Percentiles rank a stretch among this genome's conserved stretches.
These are phyloP conservation scores for Russula griseocarnosa DNA, from an alignment of 768 basidiomycete genomes.

Conservation along the genomic window DNA sequence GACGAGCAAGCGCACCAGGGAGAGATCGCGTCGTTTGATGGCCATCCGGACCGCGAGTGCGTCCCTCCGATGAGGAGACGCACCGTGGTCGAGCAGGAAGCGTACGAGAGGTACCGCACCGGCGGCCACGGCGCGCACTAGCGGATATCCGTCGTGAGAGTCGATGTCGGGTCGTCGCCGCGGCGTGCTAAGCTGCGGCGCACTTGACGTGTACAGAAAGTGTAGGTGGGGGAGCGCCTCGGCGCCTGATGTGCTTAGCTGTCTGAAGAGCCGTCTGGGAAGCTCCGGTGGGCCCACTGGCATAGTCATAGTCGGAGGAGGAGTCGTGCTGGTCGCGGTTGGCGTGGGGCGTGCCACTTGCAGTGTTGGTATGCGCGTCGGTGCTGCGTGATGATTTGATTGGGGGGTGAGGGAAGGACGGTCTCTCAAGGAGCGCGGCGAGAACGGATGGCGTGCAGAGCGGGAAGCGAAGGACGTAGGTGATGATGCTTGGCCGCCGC, in stretches of 20 bases:
- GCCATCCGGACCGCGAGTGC: conserved; percentile 71
- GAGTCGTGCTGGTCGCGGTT: background rate
- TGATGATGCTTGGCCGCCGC: conserved; percentile 31
- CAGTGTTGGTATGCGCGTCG: background rate
- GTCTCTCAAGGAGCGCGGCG: conserved; percentile 43
- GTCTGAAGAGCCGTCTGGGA: conserved; percentile 58
- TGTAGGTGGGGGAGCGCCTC: conserved; percentile 62
- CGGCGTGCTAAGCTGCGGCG: conserved; percentile 33
- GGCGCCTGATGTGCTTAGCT: conserved; percentile 44
- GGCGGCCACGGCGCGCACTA: conserved; percentile 72
- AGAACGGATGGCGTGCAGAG: conserved; percentile 41
- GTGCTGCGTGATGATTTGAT: background rate
- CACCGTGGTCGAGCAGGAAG: conserved; percentile 68
- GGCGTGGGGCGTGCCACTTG: background rate
- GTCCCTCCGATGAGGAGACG: conserved; percentile 60
- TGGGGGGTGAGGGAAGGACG: conserved; percentile 9
- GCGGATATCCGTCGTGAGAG: conserved; percentile 75
- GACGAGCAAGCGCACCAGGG: conserved; percentile 70
- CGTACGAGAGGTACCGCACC: conserved; percentile 58
- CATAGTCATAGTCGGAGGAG: background rate
- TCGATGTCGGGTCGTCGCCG: conserved; percentile 49
- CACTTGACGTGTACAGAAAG: conserved; percentile 47
- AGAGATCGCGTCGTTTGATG: conserved; percentile 63
- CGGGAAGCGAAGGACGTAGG: conserved; percentile 56
- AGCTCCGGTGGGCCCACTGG: conserved; percentile 41